Percentiles rank a stretch among this genome's conserved stretches.
Conservation (phyloP, 2,329 filamentous ascomycete genomes). For the Triangularia verruculosa region DNA sequence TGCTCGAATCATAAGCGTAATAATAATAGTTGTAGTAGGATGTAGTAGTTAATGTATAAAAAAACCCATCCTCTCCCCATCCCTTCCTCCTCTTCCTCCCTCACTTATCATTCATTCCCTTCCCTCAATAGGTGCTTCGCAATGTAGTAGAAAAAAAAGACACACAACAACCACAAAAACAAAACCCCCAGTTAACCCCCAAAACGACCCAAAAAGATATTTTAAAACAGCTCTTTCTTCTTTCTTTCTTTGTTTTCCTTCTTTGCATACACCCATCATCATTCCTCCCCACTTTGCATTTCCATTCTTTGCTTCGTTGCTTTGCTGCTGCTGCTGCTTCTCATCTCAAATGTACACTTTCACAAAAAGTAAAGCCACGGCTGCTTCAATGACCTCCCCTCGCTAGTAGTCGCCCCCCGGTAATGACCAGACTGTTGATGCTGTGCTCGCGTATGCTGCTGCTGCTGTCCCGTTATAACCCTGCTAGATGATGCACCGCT, state of each 20-base stretch:
- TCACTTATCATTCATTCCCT: no score
- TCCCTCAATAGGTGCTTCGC: neutral
- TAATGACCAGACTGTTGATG: neutral
- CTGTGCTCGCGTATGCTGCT: neutral
- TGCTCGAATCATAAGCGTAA: neutral
- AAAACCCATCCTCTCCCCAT: neutral
- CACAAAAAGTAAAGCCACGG: constrained; percentile 8
- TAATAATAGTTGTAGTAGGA: neutral
- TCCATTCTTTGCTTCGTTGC: neutral
- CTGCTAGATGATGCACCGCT: constrained; percentile 1
- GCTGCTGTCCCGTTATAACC: neutral
- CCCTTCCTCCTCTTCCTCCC: neutral
- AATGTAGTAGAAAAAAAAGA: neutral
- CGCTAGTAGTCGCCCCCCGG: neutral
- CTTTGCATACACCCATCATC: no score
- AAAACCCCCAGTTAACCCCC: neutral
- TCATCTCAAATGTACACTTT: neutral
- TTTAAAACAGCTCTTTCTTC: neutral
- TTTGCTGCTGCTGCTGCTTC: neutral
- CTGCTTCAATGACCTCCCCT: neutral
- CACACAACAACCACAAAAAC: neutral
- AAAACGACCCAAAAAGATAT: neutral
- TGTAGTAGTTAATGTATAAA: neutral
- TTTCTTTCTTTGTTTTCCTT: neutral
- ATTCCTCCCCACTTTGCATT: neutral